Conservation (phyloP, 176 grass and related monocot species). For the Pontederia crassipes region DNA sequence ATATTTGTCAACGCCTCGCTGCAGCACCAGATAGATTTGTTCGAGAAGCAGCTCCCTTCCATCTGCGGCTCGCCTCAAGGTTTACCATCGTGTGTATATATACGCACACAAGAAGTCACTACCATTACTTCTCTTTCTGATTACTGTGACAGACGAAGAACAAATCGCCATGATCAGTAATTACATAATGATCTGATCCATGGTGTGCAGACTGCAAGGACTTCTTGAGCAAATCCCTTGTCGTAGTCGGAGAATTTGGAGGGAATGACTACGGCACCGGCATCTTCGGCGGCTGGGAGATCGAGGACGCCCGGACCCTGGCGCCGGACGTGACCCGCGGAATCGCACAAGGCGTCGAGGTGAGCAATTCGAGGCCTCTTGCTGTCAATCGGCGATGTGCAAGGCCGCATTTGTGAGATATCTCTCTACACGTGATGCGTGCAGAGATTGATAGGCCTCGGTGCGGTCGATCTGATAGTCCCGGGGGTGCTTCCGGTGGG, state of each 20-base stretch:
- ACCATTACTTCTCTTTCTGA: no score
- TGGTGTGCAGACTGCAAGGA: conserved; percentile 26
- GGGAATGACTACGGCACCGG: conserved; percentile 39
- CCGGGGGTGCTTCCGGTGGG: conserved; percentile 36
- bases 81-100: no score
- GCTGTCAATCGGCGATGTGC: neutral
- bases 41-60: no score
- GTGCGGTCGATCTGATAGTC: conserved; percentile 32
- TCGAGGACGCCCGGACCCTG: conserved; percentile 6
- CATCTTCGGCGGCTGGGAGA: conserved; percentile 17
- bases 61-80: no score
- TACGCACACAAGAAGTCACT: no score
- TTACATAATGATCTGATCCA: no score
- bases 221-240: conserved; percentile 23
- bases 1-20: no score
- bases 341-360: conserved; percentile 27
- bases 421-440: neutral
- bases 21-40: no score
- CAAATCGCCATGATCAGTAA: no score
- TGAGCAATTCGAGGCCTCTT: neutral
- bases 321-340: conserved; percentile 14
- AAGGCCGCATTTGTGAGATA: neutral
- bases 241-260: conserved; percentile 44
- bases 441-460: conserved; percentile 41
- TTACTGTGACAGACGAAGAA: no score